Evolutionary conservation across 352 stramenopile species (phyloP).

Genomic region (Aphanomyces invadans): DNA sequence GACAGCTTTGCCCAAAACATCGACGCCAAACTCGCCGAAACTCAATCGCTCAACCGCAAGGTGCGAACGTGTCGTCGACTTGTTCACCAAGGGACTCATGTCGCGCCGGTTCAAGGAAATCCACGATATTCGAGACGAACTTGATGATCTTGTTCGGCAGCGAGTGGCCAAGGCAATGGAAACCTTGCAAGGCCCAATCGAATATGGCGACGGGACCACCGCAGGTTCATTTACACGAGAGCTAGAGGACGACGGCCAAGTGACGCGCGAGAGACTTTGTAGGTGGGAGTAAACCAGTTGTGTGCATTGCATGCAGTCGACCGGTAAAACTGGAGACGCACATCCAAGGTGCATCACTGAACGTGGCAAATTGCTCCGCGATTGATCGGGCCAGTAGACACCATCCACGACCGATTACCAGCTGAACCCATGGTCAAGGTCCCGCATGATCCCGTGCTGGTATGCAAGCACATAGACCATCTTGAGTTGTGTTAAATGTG

Average conservation of each 20-base stretch:
- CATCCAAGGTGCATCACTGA: slow-evolving; percentile 20
- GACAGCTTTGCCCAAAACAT: slow-evolving; percentile 25
- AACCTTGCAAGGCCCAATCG: neutral
- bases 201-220: slow-evolving; percentile 10
- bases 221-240: too few relatives aligned
- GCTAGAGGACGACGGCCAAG: too few relatives aligned
- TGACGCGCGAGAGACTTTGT: too few relatives aligned
- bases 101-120: slow-evolving; percentile 15
- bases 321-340: slow-evolving; percentile 13
- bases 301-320: slow-evolving; percentile 24
- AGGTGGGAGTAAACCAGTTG: slow-evolving; percentile 16
- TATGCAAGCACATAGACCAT: neutral
- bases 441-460: slow-evolving; percentile 20
- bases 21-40: slow-evolving; percentile 21
- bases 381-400: too few relatives aligned
- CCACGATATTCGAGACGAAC: slow-evolving; percentile 17
- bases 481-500: neutral
- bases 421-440: slow-evolving; percentile 16
- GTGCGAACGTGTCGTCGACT: neutral
- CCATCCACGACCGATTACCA: slow-evolving; percentile 18
- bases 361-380: too few relatives aligned
- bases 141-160: slow-evolving; percentile 13
- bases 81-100: neutral
- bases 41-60: slow-evolving; percentile 7
- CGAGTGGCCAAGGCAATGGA: slow-evolving; percentile 12